phyloP scores from a whole-genome alignment of 208 protist species.

The Leishmania mexicana region DNA sequence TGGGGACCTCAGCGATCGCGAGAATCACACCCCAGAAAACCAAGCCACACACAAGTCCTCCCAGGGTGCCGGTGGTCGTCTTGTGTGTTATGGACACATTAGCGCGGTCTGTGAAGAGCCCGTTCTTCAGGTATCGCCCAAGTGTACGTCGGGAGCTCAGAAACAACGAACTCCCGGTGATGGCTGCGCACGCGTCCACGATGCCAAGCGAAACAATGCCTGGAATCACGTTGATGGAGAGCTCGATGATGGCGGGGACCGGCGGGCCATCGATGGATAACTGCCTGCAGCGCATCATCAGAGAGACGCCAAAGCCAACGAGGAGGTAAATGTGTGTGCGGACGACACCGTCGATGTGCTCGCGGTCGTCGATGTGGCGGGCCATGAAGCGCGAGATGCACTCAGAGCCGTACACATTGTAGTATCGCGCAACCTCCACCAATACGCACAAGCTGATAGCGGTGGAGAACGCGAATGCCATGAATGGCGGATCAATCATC shows the following conservation, averaged over 20 bases:
- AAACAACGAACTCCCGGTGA: conserved; percentile 84
- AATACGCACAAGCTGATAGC: conserved; percentile 57
- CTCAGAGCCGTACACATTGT: conserved; percentile 65
- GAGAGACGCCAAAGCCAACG: conserved; percentile 68
- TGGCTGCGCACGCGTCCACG: conserved; percentile 81
- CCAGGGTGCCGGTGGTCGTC: conserved; percentile 84
- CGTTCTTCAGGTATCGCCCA: conserved; percentile 76
- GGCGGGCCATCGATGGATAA: conserved; percentile 19
- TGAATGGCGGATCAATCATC: conserved; percentile 82
- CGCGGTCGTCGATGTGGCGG: conserved; percentile 79
- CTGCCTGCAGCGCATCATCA: conserved; percentile 79
- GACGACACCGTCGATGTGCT: conserved; percentile 64
- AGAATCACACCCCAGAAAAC: conserved; percentile 78
- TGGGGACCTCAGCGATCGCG: conserved; percentile 49
- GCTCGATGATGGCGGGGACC: conserved; percentile 58
- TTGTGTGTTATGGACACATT: conserved; percentile 90
- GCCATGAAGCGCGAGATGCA: conserved; percentile 55
- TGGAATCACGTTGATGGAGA: conserved; percentile 83
- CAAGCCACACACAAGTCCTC: conserved; percentile 68
- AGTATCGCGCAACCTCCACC: conserved; percentile 70
- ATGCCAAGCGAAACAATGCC: conserved; percentile 85
- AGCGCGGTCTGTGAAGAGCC: conserved; percentile 72
- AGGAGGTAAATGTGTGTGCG: conserved; percentile 91
- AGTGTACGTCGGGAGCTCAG: conserved; percentile 61
- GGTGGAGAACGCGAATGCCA: conserved; percentile 75